Evolutionary conservation across 176 grass and related monocot genomes (phyloP).

Genomic region (Olyra latifolia): DNA sequence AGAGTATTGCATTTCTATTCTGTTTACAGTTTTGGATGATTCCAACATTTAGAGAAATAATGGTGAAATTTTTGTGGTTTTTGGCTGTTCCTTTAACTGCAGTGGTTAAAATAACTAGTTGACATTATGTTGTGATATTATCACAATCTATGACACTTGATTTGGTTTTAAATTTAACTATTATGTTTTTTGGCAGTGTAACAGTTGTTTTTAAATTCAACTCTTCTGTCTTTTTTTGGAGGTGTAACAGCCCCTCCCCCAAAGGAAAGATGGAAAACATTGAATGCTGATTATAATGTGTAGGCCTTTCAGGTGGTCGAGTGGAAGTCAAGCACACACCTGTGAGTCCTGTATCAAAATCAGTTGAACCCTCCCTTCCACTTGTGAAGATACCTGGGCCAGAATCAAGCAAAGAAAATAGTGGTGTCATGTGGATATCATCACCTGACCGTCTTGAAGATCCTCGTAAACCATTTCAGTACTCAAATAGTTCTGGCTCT

Average conservation of each 20-base stretch:
- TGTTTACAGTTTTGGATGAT: neutral
- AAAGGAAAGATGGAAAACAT: neutral
- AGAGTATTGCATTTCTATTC: neutral
- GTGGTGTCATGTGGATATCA: constrained; percentile 70
- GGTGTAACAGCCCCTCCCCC: neutral
- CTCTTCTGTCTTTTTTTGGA: neutral
- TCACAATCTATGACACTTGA: constrained; percentile 1
- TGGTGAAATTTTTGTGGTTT: neutral
- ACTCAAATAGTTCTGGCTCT: constrained; percentile 86
- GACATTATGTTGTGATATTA: neutral
- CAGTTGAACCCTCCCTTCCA: constrained; percentile 57
- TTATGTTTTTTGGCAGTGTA: neutral
- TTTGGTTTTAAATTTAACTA: neutral
- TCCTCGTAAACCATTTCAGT: constrained; percentile 73
- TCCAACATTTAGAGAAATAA: neutral
- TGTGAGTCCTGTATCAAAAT: constrained; percentile 40
- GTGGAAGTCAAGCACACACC: constrained; percentile 47
- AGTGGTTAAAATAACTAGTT: constrained; percentile 5
- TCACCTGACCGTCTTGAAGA: constrained; percentile 82
- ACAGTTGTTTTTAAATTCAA: neutral
- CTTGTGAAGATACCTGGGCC: constrained; percentile 64
- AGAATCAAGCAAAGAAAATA: constrained; percentile 59
- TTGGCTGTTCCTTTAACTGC: neutral
- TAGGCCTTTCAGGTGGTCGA: constrained; percentile 51
- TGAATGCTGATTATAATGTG: constrained; percentile 22